Conservation (phyloP, 2,329 filamentous ascomycete species). For the Colletotrichum nymphaeae region DNA sequence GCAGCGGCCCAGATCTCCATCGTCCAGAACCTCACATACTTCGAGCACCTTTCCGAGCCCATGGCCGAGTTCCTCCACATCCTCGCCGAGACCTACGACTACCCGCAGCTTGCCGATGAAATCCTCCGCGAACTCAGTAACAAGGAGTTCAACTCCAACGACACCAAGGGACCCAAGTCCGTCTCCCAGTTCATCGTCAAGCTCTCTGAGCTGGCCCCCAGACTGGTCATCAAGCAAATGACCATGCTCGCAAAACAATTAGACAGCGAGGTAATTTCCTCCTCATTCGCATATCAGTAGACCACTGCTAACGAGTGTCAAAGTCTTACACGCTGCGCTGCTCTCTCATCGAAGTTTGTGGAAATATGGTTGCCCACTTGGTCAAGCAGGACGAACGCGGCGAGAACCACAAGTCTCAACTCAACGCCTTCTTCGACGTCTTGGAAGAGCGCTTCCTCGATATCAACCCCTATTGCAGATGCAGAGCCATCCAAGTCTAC, state of each 20-base stretch:
- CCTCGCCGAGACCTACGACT: constrained; percentile 95
- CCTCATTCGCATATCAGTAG: too few species aligned
- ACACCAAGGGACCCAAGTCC: constrained; percentile 94
- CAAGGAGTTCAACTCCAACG: constrained; percentile 98
- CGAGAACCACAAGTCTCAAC: constrained; percentile 93
- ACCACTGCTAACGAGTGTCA: background rate
- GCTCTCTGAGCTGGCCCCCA: constrained; percentile 90
- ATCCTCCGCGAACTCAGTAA: constrained; percentile 94
- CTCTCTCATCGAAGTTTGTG: constrained; percentile 95
- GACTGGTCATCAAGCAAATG: constrained; percentile 97
- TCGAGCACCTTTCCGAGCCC: constrained; percentile 97
- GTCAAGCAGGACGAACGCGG: constrained; percentile 91
- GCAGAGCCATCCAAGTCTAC: constrained; percentile 92
- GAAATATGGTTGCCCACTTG: constrained; percentile 91
- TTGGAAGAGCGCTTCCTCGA: constrained; percentile 96
- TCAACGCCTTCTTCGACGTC: constrained; percentile 97
- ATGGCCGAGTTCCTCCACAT: constrained; percentile 99
- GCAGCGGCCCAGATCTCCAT: constrained; percentile 95
- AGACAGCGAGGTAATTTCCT: constrained; percentile 80
- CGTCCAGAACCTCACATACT: constrained; percentile 97
- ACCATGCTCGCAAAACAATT: constrained; percentile 93
- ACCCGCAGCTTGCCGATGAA: constrained; percentile 93
- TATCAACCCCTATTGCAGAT: constrained; percentile 95
- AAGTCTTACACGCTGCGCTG: constrained; percentile 93
- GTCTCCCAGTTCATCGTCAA: constrained; percentile 94